These are phyloP conservation scores for Trypanosoma theileri DNA, from an alignment of 208 protist species.

Conservation along the genomic window DNA sequence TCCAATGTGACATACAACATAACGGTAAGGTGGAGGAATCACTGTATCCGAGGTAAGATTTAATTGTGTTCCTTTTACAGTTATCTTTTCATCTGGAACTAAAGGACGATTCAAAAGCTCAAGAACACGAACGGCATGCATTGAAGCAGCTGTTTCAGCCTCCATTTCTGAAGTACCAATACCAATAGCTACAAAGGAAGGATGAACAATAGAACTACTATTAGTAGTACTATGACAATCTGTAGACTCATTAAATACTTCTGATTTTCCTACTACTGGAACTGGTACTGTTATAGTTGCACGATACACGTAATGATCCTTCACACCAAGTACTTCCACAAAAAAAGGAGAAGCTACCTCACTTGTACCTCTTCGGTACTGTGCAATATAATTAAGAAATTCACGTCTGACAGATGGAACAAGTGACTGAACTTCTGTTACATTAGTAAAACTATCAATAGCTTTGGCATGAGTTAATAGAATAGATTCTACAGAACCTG, in stretches of 20 bases:
- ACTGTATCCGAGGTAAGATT: constrained; percentile 19
- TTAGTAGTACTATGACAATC: background rate
- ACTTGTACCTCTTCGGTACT: background rate
- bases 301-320: constrained; percentile 59
- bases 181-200: constrained; percentile 76
- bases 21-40: constrained; percentile 21
- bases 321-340: constrained; percentile 62
- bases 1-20: constrained; percentile 40
- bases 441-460: constrained; percentile 33
- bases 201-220: constrained; percentile 3
- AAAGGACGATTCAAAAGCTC: constrained; percentile 38
- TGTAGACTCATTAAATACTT: background rate
- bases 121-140: constrained; percentile 71
- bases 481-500: constrained; percentile 49
- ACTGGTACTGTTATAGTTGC: constrained; percentile 75
- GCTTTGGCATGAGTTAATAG: constrained; percentile 61
- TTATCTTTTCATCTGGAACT: background rate
- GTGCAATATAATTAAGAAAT: constrained; percentile 55
- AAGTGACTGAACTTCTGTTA: constrained; percentile 36
- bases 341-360: constrained; percentile 43
- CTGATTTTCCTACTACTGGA: background rate
- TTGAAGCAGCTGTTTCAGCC: constrained; percentile 64
- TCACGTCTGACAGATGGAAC: constrained; percentile 34
- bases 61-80: background rate
- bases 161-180: constrained; percentile 45